Evolutionary conservation across 2,329 filamentous ascomycete species (phyloP), one percentile per base, ranked within the genome.

Genomic region (Aspergillus persii): DNA sequence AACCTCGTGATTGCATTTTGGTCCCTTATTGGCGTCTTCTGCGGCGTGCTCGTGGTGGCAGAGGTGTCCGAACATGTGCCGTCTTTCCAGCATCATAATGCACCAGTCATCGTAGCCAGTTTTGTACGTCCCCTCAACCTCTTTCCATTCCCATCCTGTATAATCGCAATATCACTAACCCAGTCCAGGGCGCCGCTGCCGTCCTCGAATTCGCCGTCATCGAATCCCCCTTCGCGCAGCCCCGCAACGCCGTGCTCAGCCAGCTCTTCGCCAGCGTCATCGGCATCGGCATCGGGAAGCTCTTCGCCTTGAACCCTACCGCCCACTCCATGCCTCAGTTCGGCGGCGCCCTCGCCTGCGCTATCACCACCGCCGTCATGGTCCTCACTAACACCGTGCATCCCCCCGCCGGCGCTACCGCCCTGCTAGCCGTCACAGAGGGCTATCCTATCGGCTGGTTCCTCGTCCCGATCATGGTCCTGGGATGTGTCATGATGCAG

Each of bases 171-270:
- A 23, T 23, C 18, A 53, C 65, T 62, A 57, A 64, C 51, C 29
- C 47, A 12, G 8, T n/a, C 52, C 44, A 89, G 87, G 89, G 89
- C 54, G 89, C 89, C 4, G 86, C 88, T 2, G 89, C 89, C 12
- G 88, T 92, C n/a, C 82, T 92, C 41, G 84, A 90, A 67, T 92
- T 90, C 73, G 87, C 87, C 66, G 81, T 85, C 50, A 87, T 91
- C 65, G 86, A 89, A 53, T 88, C 88, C 0, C 89, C 89, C 0
- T 83, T 92, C 30, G 81, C 89, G 0, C 89, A 92, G 68, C 90
- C 90, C 1, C 86, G 89, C 27, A 91, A 89, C 71, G 82, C 85
- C 47, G 71, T 92, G 12, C 61, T 88, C 6, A 87, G 88, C n/a
- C 89, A 92, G 69, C 56, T 89, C 31, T 71, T 91, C 47, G 81